A percentile compares a stretch with the other conserved stretches of the same genome.
phyloP scores from a whole-genome alignment of 441 rosid species.

The Viola pubescens region DNA sequence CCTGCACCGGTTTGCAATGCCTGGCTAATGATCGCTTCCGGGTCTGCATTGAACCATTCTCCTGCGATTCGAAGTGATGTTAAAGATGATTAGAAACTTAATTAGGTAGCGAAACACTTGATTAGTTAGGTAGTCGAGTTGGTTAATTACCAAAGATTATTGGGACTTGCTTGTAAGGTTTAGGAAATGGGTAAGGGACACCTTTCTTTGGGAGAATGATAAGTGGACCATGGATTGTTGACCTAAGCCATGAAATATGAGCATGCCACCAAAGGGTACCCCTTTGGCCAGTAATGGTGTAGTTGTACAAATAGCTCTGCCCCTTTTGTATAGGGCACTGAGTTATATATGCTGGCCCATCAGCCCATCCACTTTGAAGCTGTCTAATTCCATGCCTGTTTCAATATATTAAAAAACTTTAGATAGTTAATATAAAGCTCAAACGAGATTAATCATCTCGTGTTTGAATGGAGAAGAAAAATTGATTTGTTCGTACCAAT shows the following conservation, averaged over 20 bases:
- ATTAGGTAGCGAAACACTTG: background rate
- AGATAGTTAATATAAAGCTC: background rate
- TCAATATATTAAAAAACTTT: background rate
- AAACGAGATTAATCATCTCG: background rate
- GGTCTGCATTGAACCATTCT: conserved; percentile 80
- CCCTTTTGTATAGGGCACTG: conserved; percentile 33
- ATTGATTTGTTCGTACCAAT: conserved; percentile 26
- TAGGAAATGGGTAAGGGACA: conserved; percentile 47
- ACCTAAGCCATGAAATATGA: conserved; percentile 58
- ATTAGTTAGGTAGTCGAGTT: background rate
- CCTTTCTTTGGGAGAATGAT: conserved; percentile 51
- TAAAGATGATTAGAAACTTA: background rate
- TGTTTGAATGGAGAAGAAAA: background rate
- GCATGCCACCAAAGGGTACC: conserved; percentile 74
- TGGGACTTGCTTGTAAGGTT: conserved; percentile 56
- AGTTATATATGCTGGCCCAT: too few relatives aligned
- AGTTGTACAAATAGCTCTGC: conserved; percentile 54
- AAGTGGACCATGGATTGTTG: conserved; percentile 56
- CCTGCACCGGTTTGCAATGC: conserved; percentile 63
- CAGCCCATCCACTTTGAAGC: conserved; percentile 47
- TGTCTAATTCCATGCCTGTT: conserved; percentile 61
- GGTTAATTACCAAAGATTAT: conserved; percentile 45
- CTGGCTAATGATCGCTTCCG: conserved; percentile 52
- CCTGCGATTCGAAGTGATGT: conserved; percentile 24
- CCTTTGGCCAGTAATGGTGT: conserved; percentile 51